A percentile compares a stretch with the other conserved stretches of the same genome.
phyloP scores from a whole-genome alignment of 805 yeast species.

The Spathaspora gorwiae region DNA sequence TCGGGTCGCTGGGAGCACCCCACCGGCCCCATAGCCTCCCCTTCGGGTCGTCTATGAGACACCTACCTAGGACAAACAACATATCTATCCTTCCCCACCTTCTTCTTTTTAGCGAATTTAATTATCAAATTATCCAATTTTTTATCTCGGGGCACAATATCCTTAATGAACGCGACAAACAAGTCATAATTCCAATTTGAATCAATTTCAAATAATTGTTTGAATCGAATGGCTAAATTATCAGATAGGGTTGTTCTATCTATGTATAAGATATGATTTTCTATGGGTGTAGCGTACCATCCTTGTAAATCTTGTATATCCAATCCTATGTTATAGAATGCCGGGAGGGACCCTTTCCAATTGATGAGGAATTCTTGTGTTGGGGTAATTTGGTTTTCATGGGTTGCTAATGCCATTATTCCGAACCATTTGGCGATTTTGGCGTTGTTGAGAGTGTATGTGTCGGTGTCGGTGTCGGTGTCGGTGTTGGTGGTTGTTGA shows the following conservation, averaged over 20 bases:
- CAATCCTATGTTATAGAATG: constrained; percentile 55
- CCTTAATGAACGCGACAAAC: constrained; percentile 29
- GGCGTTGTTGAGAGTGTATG: constrained; percentile 37
- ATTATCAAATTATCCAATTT: constrained; percentile 34
- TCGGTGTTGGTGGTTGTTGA: constrained; percentile 3
- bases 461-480: constrained; percentile 9
- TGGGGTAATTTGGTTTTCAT: constrained; percentile 6
- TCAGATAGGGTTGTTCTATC: constrained; percentile 44
- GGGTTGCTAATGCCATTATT: constrained; percentile 35
- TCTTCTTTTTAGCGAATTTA: constrained; percentile 34
- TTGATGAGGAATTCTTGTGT: constrained; percentile 54
- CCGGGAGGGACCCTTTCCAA: constrained; percentile 62
- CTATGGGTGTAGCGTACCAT: constrained; percentile 44
- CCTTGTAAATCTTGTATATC: constrained; percentile 55
- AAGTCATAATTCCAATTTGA: constrained; percentile 38
- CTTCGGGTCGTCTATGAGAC: background rate
- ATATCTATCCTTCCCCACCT: constrained; percentile 26
- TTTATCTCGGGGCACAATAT: constrained; percentile 30
- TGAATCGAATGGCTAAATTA: constrained; percentile 22
- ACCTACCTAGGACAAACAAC: constrained; percentile 20
- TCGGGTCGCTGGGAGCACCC: too few relatives aligned
- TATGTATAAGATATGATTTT: constrained; percentile 48
- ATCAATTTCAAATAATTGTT: constrained; percentile 27
- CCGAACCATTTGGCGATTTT: constrained; percentile 64
- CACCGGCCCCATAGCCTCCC: too few relatives aligned